A percentile compares a stretch with the other conserved stretches of the same genome.
phyloP scores from a whole-genome alignment of 495 filamentous ascomycete genomes.

The Penicillium parvum region DNA sequence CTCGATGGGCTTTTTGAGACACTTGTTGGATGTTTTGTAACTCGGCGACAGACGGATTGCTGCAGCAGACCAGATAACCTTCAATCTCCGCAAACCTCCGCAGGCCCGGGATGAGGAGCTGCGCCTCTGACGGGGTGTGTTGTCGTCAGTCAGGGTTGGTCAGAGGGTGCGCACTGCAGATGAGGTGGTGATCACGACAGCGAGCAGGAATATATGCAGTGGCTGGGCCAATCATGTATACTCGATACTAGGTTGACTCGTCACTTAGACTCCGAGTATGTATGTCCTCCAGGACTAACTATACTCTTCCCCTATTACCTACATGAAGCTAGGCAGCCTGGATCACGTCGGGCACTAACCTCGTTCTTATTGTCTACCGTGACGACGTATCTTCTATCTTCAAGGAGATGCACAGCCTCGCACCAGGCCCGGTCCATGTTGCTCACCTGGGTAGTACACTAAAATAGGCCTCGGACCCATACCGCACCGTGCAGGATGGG shows the following conservation, averaged over 20 bases:
- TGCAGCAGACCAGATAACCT: neutral
- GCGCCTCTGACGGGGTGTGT: neutral
- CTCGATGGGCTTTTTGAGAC: constrained; percentile 8
- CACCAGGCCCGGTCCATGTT: constrained; percentile 3
- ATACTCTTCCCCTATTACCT: neutral
- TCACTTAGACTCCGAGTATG: too few relatives aligned
- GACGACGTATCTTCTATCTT: neutral
- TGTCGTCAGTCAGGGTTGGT: constrained; percentile 12
- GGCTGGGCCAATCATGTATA: constrained; percentile 1
- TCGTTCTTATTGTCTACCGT: neutral
- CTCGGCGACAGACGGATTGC: neutral
- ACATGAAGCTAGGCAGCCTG: neutral
- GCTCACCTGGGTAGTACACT: neutral
- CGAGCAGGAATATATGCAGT: constrained; percentile 1
- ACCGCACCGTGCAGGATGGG: constrained; percentile 20
- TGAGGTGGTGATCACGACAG: constrained; percentile 14
- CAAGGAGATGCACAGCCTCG: constrained; percentile 5
- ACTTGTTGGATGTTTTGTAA: neutral
- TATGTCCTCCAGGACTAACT: neutral
- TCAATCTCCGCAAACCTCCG: constrained; percentile 14
- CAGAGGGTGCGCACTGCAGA: constrained; percentile 4
- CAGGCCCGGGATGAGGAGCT: constrained; percentile 6
- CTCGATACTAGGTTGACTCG: neutral
- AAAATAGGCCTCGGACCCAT: constrained; percentile 11
- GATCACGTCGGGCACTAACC: neutral